Evolutionary conservation across 2,329 filamentous ascomycete genomes (phyloP), one percentile per base, ranked within the genome.

Genomic region (Ascochyta koolunga): DNA sequence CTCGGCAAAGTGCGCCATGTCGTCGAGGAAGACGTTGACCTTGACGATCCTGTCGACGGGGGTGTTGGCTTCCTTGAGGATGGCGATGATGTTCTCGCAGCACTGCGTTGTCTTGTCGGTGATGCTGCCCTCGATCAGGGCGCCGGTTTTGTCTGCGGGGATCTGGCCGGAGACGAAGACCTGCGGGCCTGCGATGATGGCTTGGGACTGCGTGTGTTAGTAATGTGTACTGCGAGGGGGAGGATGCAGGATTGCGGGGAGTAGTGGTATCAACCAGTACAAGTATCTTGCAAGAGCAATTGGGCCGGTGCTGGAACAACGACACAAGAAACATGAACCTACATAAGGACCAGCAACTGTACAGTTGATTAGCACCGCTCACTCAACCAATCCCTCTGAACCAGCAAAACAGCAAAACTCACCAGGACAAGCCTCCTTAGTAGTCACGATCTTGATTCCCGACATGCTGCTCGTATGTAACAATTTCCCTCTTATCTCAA

Each of bases 1-100:
- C 73, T 86, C 86, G 43, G 84, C 87, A 72, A 98, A 98, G 78
- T 95, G 83, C 60, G 83, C 85, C 93, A 98, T 98, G 77, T 96
- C 89, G 44, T 89, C 88, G 58, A 98, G 80, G 83, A 97, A 98
- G 72, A 96, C 89, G 46, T 77, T 81, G 65, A 76, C 73, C 84
- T 97, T 96, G 79, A 97, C 90, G 40, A 96, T 88, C 76, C 87
- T 90, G 60, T 85, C 78, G 54, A 98, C 83, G 46, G 83, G 85
- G 19, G 89, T 93, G 48, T 90, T 91, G 21, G 92, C 91, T 66
- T 88, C 91, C 56, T 86, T 84, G 45, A 98, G 86, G 52, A 98
- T 91, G 37, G 90, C 89, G 75, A 88, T 83, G 70, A 97, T 84
- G 78, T 96, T 96, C 77, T 89, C 82, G 77, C 88, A 88, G 80